Conservation (phyloP, 1,139 yeast species). For the Diutina sp. region DNA sequence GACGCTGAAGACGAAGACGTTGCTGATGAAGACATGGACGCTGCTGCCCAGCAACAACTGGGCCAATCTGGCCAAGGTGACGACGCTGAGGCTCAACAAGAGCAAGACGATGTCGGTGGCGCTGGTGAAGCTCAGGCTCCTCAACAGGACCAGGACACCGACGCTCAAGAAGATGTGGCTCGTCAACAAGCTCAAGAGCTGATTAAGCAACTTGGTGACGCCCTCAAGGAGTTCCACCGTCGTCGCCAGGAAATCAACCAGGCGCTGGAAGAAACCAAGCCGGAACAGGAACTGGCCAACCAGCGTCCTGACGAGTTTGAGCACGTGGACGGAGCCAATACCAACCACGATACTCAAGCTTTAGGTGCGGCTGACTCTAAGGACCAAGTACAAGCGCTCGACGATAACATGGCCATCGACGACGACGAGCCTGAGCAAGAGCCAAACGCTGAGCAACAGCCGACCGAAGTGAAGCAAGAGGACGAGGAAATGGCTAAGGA, state of each 20-base stretch:
- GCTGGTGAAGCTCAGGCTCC: constrained; percentile 46
- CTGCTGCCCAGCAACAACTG: constrained; percentile 59
- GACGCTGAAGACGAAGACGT: constrained; percentile 20
- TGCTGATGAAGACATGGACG: constrained; percentile 32
- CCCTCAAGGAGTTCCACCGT: constrained; percentile 82
- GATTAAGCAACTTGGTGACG: constrained; percentile 79
- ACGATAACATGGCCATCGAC: constrained; percentile 82
- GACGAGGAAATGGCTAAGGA: constrained; percentile 10
- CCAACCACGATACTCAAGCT: constrained; percentile 76
- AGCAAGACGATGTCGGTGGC: constrained; percentile 59
- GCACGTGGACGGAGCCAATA: constrained; percentile 65
- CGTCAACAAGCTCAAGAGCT: constrained; percentile 70
- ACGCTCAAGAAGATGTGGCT: constrained; percentile 40
- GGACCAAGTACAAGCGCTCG: constrained; percentile 65
- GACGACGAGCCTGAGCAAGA: constrained; percentile 28
- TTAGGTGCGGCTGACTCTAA: constrained; percentile 70
- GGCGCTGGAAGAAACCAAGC: constrained; percentile 32
- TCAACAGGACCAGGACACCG: constrained; percentile 21
- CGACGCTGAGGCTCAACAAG: constrained; percentile 53
- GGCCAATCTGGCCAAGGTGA: constrained; percentile 73
- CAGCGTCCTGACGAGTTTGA: constrained; percentile 75
- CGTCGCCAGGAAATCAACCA: constrained; percentile 78
- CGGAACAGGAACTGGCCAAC: constrained; percentile 26
- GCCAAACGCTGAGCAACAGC: background rate
- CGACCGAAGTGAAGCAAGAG: constrained; percentile 10